Evolutionary conservation across 495 filamentous ascomycete species (phyloP), one percentile per base, ranked within the genome.

Genomic region (Amniculicola lignicola): DNA sequence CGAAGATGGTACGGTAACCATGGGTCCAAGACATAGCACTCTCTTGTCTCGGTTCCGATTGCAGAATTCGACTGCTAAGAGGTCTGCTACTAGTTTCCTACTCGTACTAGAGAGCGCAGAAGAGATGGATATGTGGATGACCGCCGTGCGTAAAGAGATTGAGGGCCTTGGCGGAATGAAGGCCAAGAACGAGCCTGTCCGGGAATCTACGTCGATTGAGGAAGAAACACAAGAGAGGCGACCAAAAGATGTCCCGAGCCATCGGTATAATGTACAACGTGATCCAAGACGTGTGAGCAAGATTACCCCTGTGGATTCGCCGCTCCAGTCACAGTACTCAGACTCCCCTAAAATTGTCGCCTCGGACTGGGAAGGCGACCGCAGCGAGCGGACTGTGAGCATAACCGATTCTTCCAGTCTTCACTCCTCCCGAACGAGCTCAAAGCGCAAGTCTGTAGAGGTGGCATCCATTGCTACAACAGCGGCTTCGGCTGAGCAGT

Each of bases 101-200:
- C 73, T 98, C 53, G 83, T 98, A 0, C 83, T 95, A 45, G 80
- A 87, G 44, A 84, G 77, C 57, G 83, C 90, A 18, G 86, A 89
- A 50, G 84, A 88, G 5, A 90, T 97, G 89, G 89, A 91, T 54
- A 72, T 75, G 22, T 98, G 93, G 93, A 76, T 90, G 72, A 69
- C 63, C 15, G 60, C 67, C 15, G 70, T 79, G 27, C 62, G 75
- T 37, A 62, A 69, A 23, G 70, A 77, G 53, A 77, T 79, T 45
- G 70, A 71, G 18, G 42, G 48, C 3, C 51, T 79, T 28, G 73
- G 72, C 22, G 74, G 75, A 22, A 67, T 65, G 56, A 62, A 64
- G 19, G 24, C 47, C 16, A 54, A 61, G 18, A 24, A 59, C 15
- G 60, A 68, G 10, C 21, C 57, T 18, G 19, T 42, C 23, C 29